Evolutionary conservation across 225 moss, liverwort and hornwort genomes (phyloP), one percentile per base, ranked within the genome.

Genomic region (Pleurozium schreberi): DNA sequence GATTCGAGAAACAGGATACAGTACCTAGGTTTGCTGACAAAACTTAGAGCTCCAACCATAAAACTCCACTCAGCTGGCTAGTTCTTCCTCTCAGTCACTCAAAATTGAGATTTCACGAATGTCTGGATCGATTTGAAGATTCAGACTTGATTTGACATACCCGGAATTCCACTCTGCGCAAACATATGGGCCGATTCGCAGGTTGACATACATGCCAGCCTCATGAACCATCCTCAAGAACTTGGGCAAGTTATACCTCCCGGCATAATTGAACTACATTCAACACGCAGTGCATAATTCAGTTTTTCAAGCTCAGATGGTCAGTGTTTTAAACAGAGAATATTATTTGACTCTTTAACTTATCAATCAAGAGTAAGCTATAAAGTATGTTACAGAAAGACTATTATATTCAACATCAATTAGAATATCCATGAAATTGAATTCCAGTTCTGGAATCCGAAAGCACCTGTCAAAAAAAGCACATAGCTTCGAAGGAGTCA

Each of bases 111-210:
- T 63, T 31, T 73, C 42, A 58, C 19, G 47, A 53, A 69, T 76
- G 76, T 31, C 85, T 25, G 52, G 7, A 73, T 49, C 31, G 26
- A 14, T 73, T 22, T 71, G 79, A 58, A 86, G 50, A 45, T 61
- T 45, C 52, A 83, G 67, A 67, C 76, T 57, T 30, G 30, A 23
- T 75, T 68, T 85, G 71, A 27, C 73, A 9, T 93, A 96, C 98
- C 98, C 98, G 70, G 94, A 98, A 87, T 96, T 96, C 96, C 98
- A 96, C 86, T 98, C 98, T 6, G 98, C 98, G 87, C 96, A 96
- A 45, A 96, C 96, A 66, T 98, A 98, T 22, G 98, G 98, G n/a
- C 98, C 98, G 40, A 98, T 96, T 75, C 98, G 94, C 60, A 98
- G 89, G 81, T 94, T 96, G 83, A 95, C 93, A 88, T 93, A 98